These are phyloP conservation scores for Nothopassalora personata DNA, from an alignment of 2,329 filamentous ascomycete genomes.

Conservation along the genomic window DNA sequence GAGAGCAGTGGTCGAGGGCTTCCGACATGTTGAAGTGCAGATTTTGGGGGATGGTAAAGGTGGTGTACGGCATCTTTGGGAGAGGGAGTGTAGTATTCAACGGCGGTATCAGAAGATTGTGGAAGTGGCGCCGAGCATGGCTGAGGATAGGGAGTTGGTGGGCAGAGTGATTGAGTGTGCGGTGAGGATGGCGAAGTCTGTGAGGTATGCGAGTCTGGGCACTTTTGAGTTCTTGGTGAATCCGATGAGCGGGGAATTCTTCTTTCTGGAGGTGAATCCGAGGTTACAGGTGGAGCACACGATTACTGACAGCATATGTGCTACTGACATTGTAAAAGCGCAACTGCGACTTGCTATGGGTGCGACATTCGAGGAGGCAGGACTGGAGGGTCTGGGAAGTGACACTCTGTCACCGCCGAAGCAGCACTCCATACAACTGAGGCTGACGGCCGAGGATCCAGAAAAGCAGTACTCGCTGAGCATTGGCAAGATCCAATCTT, in stretches of 20 bases:
- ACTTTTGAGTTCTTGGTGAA: slow-evolving; percentile 62
- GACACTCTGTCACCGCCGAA: slow-evolving; percentile 36
- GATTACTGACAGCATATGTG: slow-evolving; percentile 53
- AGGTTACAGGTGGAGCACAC: slow-evolving; percentile 59
- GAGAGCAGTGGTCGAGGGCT: slow-evolving; percentile 58
- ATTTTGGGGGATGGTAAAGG: slow-evolving; percentile 54
- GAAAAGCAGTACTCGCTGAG: slow-evolving; percentile 51
- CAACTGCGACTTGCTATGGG: slow-evolving; percentile 54
- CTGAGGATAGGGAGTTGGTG: slow-evolving; percentile 44
- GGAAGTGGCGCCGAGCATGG: slow-evolving; percentile 53
- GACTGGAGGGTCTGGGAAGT: slow-evolving; percentile 23
- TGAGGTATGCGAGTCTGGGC: slow-evolving; percentile 54
- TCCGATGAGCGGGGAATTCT: slow-evolving; percentile 45
- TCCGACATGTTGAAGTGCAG: slow-evolving; percentile 58
- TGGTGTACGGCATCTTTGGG: slow-evolving; percentile 52
- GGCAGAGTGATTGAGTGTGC: slow-evolving; percentile 50
- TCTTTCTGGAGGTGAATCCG: slow-evolving; percentile 58
- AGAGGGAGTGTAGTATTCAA: slow-evolving; percentile 58
- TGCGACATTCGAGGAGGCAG: slow-evolving; percentile 32
- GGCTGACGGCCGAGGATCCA: slow-evolving; percentile 54
- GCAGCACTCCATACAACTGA: slow-evolving; percentile 50
- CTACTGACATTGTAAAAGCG: slow-evolving; percentile 50
- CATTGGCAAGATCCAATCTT: slow-evolving; percentile 54
- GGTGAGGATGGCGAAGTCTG: slow-evolving; percentile 46
- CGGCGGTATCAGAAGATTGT: slow-evolving; percentile 58